phyloP scores from a whole-genome alignment of 2,329 filamentous ascomycete species.

The Sporothrix humicola region DNA sequence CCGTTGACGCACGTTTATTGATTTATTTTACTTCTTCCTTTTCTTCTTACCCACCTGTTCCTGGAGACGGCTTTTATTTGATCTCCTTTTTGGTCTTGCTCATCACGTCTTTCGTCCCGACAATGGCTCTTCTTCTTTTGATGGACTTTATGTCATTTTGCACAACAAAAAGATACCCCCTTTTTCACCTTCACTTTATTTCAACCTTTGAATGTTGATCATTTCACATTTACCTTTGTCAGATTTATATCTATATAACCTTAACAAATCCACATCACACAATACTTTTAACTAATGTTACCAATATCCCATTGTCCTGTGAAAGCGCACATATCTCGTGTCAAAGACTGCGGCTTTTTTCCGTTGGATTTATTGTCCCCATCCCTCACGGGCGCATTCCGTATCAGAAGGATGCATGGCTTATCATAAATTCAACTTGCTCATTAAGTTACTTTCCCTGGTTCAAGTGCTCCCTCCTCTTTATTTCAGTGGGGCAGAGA shows the following conservation, averaged over 20 bases:
- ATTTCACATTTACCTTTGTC: neutral
- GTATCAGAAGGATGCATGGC: too few relatives aligned
- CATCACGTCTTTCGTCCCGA: neutral
- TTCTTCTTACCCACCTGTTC: neutral
- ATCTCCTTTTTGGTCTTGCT: slow-evolving; percentile 18
- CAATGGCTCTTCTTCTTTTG: neutral
- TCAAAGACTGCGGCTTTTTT: neutral
- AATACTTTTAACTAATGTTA: too few relatives aligned
- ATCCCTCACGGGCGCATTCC: neutral
- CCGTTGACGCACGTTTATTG: too few relatives aligned
- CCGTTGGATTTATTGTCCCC: neutral
- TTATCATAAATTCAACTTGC: too few relatives aligned
- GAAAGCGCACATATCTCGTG: neutral
- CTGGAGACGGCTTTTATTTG: slow-evolving; percentile 14
- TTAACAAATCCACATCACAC: too few relatives aligned
- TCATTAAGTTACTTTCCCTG: too few relatives aligned
- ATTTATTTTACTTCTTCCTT: neutral
- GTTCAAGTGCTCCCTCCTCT: too few relatives aligned
- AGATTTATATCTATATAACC: neutral
- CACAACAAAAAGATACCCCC: slow-evolving; percentile 31
- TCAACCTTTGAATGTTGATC: slow-evolving; percentile 2
- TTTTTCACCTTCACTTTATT: too few relatives aligned
- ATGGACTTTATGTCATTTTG: slow-evolving; percentile 6
- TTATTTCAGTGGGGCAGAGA: too few relatives aligned
- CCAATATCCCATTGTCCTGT: too few relatives aligned